A percentile compares a stretch with the other conserved stretches of the same genome.
Evolutionary conservation across 768 basidiomycete species (phyloP).

Genomic region (Tremella mesenterica): DNA sequence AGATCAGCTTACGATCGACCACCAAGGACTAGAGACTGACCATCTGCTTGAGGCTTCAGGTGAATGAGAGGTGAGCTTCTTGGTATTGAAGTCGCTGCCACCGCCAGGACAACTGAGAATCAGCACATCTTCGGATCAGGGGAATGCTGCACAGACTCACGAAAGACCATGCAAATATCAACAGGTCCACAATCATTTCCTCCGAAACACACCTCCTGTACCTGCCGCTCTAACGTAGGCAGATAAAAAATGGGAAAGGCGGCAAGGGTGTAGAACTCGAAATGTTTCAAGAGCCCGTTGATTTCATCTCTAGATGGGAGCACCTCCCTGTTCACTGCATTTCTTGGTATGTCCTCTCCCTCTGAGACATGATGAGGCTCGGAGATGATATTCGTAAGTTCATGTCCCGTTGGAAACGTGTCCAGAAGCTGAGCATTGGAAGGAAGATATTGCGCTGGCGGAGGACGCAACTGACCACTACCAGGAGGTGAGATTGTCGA

Average conservation of each 20-base stretch:
- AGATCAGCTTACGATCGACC: background rate
- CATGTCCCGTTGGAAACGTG: background rate
- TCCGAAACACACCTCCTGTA: constrained; percentile 6
- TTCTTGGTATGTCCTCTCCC: too few relatives aligned
- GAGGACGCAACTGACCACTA: too few relatives aligned
- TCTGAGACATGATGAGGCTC: too few relatives aligned
- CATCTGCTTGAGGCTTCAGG: background rate
- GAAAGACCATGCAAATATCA: constrained; percentile 3
- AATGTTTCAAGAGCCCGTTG: background rate
- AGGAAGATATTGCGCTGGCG: too few relatives aligned
- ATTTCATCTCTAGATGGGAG: background rate
- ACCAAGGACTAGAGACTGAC: too few relatives aligned
- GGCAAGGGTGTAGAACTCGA: constrained; percentile 4
- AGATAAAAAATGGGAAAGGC: constrained; percentile 16
- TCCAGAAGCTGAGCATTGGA: constrained; percentile 1
- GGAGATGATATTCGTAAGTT: background rate
- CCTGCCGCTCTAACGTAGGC: constrained; percentile 8
- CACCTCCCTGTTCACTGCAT: background rate
- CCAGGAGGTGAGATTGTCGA: too few relatives aligned
- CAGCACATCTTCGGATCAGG: background rate
- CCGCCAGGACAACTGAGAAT: constrained; percentile 5
- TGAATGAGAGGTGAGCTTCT: background rate
- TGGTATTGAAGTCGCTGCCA: constrained; percentile 1
- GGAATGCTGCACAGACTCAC: background rate
- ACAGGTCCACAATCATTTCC: background rate